phyloP scores from a whole-genome alignment of 2,329 filamentous ascomycete species.

The Davidsoniella australis region DNA sequence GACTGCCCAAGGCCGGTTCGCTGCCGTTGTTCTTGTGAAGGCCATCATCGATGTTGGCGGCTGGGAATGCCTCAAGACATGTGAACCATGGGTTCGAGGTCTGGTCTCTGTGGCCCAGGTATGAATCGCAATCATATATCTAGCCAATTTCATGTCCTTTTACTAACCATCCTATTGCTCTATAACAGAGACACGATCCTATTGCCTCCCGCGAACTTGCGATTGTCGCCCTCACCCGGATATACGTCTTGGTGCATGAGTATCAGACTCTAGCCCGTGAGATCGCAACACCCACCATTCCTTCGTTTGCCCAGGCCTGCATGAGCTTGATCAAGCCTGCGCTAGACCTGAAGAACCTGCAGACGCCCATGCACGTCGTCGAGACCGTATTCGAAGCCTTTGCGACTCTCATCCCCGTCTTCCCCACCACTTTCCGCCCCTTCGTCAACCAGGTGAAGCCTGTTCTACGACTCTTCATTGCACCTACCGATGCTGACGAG shows the following conservation, averaged over 20 bases:
- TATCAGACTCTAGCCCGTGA: constrained; percentile 74
- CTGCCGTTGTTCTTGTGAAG: constrained; percentile 64
- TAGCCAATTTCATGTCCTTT: background rate
- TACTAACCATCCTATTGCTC: background rate
- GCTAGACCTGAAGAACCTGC: constrained; percentile 21
- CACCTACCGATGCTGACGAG: constrained; percentile 41
- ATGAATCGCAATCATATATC: constrained; percentile 15
- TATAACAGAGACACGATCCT: constrained; percentile 55
- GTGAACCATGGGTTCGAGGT: constrained; percentile 60
- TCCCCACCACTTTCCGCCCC: constrained; percentile 69
- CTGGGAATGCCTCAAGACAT: constrained; percentile 61
- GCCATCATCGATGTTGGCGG: constrained; percentile 66
- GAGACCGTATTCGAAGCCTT: constrained; percentile 58
- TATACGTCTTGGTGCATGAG: constrained; percentile 67
- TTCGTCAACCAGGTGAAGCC: constrained; percentile 51
- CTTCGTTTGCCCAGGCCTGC: constrained; percentile 56
- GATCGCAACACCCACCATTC: constrained; percentile 68
- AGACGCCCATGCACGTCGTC: constrained; percentile 32
- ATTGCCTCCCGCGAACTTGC: constrained; percentile 57
- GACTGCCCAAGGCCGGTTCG: constrained; percentile 56
- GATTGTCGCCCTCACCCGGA: constrained; percentile 61
- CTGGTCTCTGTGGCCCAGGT: constrained; percentile 59
- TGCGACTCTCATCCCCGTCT: constrained; percentile 54
- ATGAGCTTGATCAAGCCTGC: constrained; percentile 44
- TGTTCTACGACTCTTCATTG: constrained; percentile 42